These are phyloP conservation scores for Cystobasidium pallidum DNA, from an alignment of 1,284 basidiomycete genomes.

Conservation along the genomic window DNA sequence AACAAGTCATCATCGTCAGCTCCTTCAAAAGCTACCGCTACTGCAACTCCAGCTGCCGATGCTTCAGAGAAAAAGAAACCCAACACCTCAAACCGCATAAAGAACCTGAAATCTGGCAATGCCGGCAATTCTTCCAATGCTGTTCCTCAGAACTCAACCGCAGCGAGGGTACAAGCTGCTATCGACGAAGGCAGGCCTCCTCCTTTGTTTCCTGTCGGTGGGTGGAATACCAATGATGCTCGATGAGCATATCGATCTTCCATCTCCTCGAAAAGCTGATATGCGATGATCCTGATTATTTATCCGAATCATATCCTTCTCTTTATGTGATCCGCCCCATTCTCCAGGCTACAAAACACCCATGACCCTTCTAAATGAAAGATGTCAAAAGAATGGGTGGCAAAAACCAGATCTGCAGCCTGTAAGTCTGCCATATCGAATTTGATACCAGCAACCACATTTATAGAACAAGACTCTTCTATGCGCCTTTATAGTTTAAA, in stretches of 20 bases:
- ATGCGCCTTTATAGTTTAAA: slow-evolving; percentile 54
- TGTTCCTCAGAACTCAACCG: slow-evolving; percentile 19
- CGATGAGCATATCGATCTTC: too few species aligned
- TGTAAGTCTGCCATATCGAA: slow-evolving; percentile 59
- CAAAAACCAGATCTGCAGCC: slow-evolving; percentile 74
- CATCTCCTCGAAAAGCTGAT: too few species aligned
- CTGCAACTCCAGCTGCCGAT: not conserved
- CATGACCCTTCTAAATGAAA: slow-evolving; percentile 67
- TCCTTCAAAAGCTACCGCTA: slow-evolving; percentile 4
- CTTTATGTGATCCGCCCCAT: not conserved
- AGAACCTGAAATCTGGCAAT: slow-evolving; percentile 39
- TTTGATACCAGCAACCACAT: not conserved
- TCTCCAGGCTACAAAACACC: slow-evolving; percentile 73
- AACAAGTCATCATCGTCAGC: slow-evolving; percentile 23
- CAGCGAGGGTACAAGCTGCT: slow-evolving; percentile 28
- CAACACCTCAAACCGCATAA: not conserved
- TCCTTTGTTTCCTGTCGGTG: slow-evolving; percentile 42
- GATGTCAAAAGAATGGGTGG: slow-evolving; percentile 85
- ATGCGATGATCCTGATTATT: not conserved
- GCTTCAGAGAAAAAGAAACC: not conserved
- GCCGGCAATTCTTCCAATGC: slow-evolving; percentile 30
- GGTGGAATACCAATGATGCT: not conserved
- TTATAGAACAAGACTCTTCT: not conserved
- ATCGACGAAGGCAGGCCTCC: slow-evolving; percentile 39
- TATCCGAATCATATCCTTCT: too few species aligned